Base-by-base conservation (phyloP, 257 asterid species). In the Scutellaria barbata region DNA sequence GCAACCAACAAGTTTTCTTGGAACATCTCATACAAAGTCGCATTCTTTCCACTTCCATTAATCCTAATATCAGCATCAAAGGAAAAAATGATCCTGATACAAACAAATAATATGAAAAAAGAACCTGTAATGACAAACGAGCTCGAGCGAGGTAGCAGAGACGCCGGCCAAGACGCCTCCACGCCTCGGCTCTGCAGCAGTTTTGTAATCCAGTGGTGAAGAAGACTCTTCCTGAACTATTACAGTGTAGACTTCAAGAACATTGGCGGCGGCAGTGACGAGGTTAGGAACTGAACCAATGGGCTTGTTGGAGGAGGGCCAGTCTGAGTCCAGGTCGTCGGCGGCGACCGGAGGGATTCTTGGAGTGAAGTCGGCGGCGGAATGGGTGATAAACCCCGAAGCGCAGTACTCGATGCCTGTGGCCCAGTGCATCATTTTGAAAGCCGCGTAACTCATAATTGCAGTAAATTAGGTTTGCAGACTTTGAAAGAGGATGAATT, bases 381-480 rank as follows among this genome's bases (percentile, higher is more conserved):
- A 89, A 66, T 86, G 92, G 52, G 96, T 88, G 56, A 94, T 78
- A 82, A 86, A 94, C 18, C 99, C 99, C 48, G 99, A 63, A 30
- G 95, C 92, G 46, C 96, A 91, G 64, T 88, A 89, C 82, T 94
- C 96, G 80, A 91, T 82, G 78, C 96, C 96, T 65, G 97, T 91
- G 7, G 97, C 89, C 80, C 84, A 77, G 73, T 94, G 99, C 97
- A 94, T 91, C 90, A 83, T 76, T 85, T 88, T 89, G 86, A 79
- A 84, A 76, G 96, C 95, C 50, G 97, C 96, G 85, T 35, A 91
- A 74, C 99, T 94, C 99, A 94, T 94, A 30, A 63, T 69, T 73
- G 80, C 47, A 33, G 48, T 22, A 48, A 30, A 56, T 43, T 63
- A 37, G 43, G 59, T 30, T 30, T 30, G 5, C 35, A 30, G 35